phyloP scores from a whole-genome alignment of 768 basidiomycete species.

The Boletus tomentosulus region DNA sequence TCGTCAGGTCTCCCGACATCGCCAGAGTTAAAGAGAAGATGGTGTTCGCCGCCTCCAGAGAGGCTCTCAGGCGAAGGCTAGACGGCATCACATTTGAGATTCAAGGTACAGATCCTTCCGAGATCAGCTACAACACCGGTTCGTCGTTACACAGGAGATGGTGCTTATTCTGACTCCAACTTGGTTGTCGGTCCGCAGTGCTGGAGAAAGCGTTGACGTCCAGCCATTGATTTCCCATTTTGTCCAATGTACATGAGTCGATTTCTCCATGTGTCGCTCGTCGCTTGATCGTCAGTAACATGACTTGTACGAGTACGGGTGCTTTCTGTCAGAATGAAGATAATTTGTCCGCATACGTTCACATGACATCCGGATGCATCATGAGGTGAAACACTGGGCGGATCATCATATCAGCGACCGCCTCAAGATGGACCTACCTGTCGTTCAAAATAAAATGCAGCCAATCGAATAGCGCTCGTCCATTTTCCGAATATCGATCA shows the following conservation, averaged over 20 bases:
- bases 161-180: not conserved
- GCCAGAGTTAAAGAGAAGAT: slow-evolving; percentile 91
- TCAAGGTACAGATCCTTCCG: slow-evolving; percentile 76
- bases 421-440: not conserved
- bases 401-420: not conserved
- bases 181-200: slow-evolving; percentile 7
- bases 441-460: not conserved
- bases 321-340: not conserved
- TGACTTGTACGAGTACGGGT: not conserved
- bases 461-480: not conserved
- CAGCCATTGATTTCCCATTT: slow-evolving; percentile 11
- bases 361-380: slow-evolving; percentile 4
- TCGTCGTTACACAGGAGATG: slow-evolving; percentile 16
- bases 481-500: slow-evolving; percentile 2
- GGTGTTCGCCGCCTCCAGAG: slow-evolving; percentile 86
- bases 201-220: slow-evolving; percentile 15
- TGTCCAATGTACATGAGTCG: not conserved
- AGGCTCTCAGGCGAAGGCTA: slow-evolving; percentile 67
- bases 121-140: slow-evolving; percentile 73
- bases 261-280: not conserved
- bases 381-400: not conserved
- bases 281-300: not conserved
- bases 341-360: not conserved
- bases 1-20: slow-evolving; percentile 74
- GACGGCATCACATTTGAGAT: slow-evolving; percentile 78